Percentiles rank a stretch among this genome's conserved stretches.
Evolutionary conservation across 2,329 filamentous ascomycete species (phyloP).

Genomic region (Chalaropsis ovoidea): DNA sequence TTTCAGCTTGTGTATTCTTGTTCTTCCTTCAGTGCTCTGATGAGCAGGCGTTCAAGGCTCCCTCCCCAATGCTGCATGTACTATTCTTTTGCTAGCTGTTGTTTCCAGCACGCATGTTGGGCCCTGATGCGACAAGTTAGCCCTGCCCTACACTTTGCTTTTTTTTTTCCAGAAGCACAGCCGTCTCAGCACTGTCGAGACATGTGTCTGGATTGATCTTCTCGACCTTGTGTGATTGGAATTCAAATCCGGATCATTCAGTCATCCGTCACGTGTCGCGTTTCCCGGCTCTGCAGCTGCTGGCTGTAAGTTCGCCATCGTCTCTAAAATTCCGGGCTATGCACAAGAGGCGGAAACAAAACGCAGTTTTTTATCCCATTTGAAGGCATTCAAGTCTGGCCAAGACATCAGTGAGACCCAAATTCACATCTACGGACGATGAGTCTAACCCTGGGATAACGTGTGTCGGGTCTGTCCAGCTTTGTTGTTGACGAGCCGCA

Average conservation of each 20-base stretch:
- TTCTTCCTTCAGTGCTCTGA: not conserved
- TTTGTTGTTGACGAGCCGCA: not conserved
- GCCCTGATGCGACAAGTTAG: not conserved
- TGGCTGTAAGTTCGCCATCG: not conserved
- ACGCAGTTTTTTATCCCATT: not conserved
- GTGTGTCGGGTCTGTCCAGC: not conserved
- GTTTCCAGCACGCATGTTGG: not conserved
- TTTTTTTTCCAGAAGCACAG: slow-evolving; percentile 1
- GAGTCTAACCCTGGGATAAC: not conserved
- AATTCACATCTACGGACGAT: not conserved
- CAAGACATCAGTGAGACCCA: not conserved
- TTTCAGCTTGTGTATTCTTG: slow-evolving; percentile 2
- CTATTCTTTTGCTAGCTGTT: not conserved
- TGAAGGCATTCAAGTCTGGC: not conserved
- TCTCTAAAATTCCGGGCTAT: not conserved
- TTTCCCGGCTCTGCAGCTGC: not conserved
- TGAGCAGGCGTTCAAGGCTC: not conserved
- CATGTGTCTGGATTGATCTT: not conserved
- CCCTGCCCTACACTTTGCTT: not conserved
- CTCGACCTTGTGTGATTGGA: not conserved
- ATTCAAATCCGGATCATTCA: not conserved
- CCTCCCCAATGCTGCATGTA: not conserved
- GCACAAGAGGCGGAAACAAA: not conserved
- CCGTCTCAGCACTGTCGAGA: not conserved
- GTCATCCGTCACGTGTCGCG: not conserved